phyloP scores from a whole-genome alignment of 2,329 filamentous ascomycete genomes.

The Cladophialophora psammophila region DNA sequence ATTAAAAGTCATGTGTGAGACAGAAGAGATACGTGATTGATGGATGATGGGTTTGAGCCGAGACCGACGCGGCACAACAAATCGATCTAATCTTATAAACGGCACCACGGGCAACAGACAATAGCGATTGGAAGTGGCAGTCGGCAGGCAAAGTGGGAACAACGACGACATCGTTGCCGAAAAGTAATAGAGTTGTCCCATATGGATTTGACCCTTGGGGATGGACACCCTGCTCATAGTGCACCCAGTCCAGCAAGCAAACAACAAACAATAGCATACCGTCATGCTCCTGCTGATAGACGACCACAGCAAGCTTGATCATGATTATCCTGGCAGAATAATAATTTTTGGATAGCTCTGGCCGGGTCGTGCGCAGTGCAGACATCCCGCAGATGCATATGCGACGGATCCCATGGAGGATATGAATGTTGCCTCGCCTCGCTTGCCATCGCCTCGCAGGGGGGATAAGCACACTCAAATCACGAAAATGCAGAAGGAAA shows the following conservation, averaged over 20 bases:
- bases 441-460: too few relatives aligned
- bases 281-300: background rate
- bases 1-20: too few relatives aligned
- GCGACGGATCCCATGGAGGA: too few relatives aligned
- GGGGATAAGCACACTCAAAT: too few relatives aligned
- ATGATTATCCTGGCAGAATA: background rate
- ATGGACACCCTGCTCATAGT: background rate
- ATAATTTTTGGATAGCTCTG: too few relatives aligned
- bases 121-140: background rate
- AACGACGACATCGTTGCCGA: background rate
- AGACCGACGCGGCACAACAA: background rate
- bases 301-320: conserved; percentile 5
- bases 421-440: too few relatives aligned
- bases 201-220: background rate
- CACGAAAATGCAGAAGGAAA: too few relatives aligned
- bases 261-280: background rate
- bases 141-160: background rate
- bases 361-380: too few relatives aligned
- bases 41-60: too few relatives aligned
- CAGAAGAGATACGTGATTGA: too few relatives aligned
- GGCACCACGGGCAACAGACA: background rate
- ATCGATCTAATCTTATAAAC: background rate
- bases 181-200: background rate
- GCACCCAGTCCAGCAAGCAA: background rate
- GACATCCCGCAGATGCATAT: too few relatives aligned